Evolutionary conservation across 257 asterid species (phyloP).

Genomic region (Fraxinus quadrangulata): DNA sequence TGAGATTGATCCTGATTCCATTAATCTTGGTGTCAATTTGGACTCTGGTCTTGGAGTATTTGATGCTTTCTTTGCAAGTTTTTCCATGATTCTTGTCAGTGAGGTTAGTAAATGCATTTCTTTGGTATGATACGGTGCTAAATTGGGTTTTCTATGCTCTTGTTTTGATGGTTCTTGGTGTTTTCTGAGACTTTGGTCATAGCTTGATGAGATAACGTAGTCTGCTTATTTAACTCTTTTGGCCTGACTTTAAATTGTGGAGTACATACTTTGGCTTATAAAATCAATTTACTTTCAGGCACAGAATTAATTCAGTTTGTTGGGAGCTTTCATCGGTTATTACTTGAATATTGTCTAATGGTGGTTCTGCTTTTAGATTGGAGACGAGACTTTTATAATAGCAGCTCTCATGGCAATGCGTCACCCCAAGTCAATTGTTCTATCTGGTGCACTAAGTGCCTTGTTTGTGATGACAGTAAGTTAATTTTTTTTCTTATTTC

Average conservation of each 20-base stretch:
- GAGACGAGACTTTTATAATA: slow-evolving; percentile 93
- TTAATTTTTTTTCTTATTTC: slow-evolving; percentile 18
- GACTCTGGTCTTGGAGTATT: slow-evolving; percentile 78
- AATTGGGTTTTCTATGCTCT: slow-evolving; percentile 1
- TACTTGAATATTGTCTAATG: slow-evolving; percentile 14
- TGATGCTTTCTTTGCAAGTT: slow-evolving; percentile 90
- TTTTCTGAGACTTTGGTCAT: slow-evolving; percentile 3
- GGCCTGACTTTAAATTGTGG: slow-evolving; percentile 13
- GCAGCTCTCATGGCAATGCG: slow-evolving; percentile 99
- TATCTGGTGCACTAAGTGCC: slow-evolving; percentile 93
- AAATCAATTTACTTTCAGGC: slow-evolving; percentile 7
- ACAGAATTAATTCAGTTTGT: background rate
- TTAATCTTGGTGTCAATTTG: slow-evolving; percentile 48
- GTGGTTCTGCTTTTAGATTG: slow-evolving; percentile 60
- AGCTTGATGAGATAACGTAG: slow-evolving; percentile 10
- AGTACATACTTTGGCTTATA: slow-evolving; percentile 4
- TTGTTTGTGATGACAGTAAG: slow-evolving; percentile 95
- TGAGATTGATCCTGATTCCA: slow-evolving; percentile 44
- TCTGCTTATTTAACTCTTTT: slow-evolving; percentile 11
- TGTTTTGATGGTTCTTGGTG: slow-evolving; percentile 8
- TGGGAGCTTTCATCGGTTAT: slow-evolving; percentile 3
- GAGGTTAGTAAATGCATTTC: slow-evolving; percentile 56
- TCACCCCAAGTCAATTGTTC: slow-evolving; percentile 90
- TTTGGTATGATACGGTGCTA: background rate
- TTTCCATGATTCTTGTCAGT: slow-evolving; percentile 88